Percentiles rank a stretch among this genome's conserved stretches.
Evolutionary conservation across 1,284 basidiomycete species (phyloP).

Genomic region (Trametes sp.): DNA sequence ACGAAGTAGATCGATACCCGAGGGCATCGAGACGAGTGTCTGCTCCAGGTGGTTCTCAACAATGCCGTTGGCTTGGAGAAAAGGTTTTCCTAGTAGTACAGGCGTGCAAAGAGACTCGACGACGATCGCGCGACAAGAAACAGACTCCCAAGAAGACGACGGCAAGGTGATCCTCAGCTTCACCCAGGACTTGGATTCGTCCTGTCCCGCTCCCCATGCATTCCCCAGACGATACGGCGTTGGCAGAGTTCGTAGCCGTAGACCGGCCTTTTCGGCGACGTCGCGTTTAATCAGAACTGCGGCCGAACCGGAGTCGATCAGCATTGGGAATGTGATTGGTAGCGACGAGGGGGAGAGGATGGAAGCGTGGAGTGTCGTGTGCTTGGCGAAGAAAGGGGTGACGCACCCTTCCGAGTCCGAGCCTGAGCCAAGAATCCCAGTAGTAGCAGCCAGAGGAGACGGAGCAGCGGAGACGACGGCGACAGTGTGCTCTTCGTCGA

Average conservation of each 20-base stretch:
- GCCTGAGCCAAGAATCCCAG: background rate
- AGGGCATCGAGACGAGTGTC: too few species aligned
- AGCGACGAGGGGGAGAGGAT: background rate
- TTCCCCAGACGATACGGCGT: background rate
- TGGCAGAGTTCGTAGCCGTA: background rate
- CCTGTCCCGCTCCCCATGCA: background rate
- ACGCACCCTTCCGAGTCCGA: background rate
- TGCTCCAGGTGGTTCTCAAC: background rate
- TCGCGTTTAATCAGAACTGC: background rate
- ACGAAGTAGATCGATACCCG: too few species aligned
- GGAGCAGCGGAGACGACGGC: background rate
- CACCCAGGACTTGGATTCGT: background rate
- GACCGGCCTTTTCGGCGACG: background rate
- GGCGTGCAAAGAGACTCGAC: background rate
- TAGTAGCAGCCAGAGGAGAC: background rate
- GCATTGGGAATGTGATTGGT: background rate
- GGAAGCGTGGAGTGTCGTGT: background rate
- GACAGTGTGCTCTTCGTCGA: background rate
- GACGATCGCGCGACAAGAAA: background rate
- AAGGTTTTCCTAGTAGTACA: background rate
- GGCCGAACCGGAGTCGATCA: background rate
- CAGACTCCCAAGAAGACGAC: background rate
- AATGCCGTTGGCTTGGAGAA: background rate
- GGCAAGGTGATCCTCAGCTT: background rate
- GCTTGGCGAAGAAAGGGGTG: background rate